Evolutionary conservation across 2,329 filamentous ascomycete species (phyloP).

Genomic region (Hymenoscyphus fructigenus): DNA sequence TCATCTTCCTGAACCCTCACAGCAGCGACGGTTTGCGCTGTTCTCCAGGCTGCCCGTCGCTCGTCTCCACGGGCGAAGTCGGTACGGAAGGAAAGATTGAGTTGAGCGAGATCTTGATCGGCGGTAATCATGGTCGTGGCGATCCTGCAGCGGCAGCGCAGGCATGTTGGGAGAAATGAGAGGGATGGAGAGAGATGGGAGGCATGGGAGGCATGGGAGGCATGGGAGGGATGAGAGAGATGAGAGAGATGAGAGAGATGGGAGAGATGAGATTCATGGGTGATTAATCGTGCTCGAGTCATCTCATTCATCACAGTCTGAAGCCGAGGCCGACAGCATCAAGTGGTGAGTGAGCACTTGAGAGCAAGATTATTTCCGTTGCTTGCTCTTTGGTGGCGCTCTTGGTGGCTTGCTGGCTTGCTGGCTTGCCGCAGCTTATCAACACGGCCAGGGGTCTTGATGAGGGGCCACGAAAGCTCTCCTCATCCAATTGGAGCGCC

Average conservation of each 20-base stretch:
- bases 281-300: background rate
- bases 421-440: slow-evolving; percentile 16
- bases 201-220: too few relatives aligned
- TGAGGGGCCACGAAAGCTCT: background rate
- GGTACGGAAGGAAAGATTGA: too few relatives aligned
- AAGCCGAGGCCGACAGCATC: background rate
- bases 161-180: background rate
- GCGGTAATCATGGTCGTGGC: background rate
- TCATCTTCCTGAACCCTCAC: too few relatives aligned
- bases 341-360: background rate
- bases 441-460: slow-evolving; percentile 9
- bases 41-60: too few relatives aligned
- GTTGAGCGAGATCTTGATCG: too few relatives aligned
- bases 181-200: too few relatives aligned
- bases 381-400: background rate
- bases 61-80: too few relatives aligned
- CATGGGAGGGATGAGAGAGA: too few relatives aligned
- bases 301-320: background rate
- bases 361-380: background rate
- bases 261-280: background rate
- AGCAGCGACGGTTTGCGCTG: too few relatives aligned
- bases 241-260: too few relatives aligned
- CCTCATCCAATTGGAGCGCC: background rate
- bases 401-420: slow-evolving; percentile 7
- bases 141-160: background rate